Evolutionary conservation across 2,329 filamentous ascomycete species (phyloP).

Genomic region (Sarocladium strictum): DNA sequence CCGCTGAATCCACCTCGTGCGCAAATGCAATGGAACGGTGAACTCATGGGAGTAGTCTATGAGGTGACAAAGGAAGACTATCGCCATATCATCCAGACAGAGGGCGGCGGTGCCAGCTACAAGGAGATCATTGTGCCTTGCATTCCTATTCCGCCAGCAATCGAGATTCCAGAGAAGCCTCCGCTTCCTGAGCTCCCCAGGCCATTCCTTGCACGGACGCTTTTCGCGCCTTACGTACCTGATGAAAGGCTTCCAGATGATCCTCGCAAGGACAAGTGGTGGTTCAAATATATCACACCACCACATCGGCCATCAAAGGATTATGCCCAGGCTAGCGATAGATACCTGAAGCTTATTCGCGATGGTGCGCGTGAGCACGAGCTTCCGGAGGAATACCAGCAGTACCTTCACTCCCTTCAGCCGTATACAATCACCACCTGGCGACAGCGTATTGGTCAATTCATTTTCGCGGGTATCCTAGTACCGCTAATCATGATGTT

Average conservation of each 20-base stretch:
- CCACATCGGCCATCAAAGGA: conserved; percentile 55
- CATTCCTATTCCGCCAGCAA: conserved; percentile 55
- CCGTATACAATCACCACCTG: conserved; percentile 64
- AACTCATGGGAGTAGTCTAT: conserved; percentile 89
- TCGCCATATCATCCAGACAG: conserved; percentile 78
- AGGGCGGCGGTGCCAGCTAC: conserved; percentile 84
- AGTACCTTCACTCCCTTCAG: conserved; percentile 62
- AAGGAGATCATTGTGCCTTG: conserved; percentile 77
- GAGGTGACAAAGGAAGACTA: conserved; percentile 84
- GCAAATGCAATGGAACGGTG: conserved; percentile 60
- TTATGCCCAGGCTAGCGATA: conserved; percentile 75
- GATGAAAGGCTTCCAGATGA: conserved; percentile 23
- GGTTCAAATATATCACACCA: conserved; percentile 38
- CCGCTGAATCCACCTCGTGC: conserved; percentile 11
- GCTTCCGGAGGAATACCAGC: conserved; percentile 73
- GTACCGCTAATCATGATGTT: conserved; percentile 48
- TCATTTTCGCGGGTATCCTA: conserved; percentile 56
- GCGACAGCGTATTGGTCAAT: conserved; percentile 60
- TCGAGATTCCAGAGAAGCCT: conserved; percentile 59
- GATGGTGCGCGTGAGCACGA: conserved; percentile 73
- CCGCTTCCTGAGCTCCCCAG: conserved; percentile 42
- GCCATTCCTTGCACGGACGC: conserved; percentile 77
- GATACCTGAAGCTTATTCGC: conserved; percentile 76
- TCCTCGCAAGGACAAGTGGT: conserved; percentile 34
- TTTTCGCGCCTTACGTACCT: conserved; percentile 61